Evolutionary conservation across 202 grass and related monocot genomes (phyloP).

Genomic region (Dendrocalamus latiflorus): DNA sequence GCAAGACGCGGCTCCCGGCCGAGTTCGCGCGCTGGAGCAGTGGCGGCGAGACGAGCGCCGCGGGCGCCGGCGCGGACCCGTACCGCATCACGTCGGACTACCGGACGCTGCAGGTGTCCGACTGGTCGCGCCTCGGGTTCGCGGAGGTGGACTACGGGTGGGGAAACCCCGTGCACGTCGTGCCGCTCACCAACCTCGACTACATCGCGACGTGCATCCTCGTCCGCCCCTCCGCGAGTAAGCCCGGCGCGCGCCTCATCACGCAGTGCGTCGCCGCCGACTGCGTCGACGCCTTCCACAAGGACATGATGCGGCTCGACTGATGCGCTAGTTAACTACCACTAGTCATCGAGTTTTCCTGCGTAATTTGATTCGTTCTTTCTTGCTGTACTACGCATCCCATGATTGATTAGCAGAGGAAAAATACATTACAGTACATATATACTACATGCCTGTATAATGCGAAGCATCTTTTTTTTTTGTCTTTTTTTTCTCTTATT

Average conservation of each 20-base stretch:
- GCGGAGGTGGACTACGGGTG: slow-evolving; percentile 89
- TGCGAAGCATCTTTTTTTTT: background rate
- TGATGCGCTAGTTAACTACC: background rate
- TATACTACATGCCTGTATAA: background rate
- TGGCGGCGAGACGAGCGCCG: slow-evolving; percentile 18
- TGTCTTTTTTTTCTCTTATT: too few species aligned
- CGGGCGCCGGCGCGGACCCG: slow-evolving; percentile 33
- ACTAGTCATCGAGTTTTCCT: background rate
- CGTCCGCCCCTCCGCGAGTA: slow-evolving; percentile 58
- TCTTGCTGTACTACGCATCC: background rate
- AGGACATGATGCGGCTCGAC: slow-evolving; percentile 68
- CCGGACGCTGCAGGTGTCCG: slow-evolving; percentile 76
- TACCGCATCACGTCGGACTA: slow-evolving; percentile 79
- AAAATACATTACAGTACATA: background rate
- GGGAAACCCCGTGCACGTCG: slow-evolving; percentile 77
- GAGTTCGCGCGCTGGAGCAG: slow-evolving; percentile 68
- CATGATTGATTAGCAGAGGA: background rate
- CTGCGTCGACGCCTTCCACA: slow-evolving; percentile 53
- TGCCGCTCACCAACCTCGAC: slow-evolving; percentile 85
- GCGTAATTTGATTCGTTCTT: slow-evolving; percentile 22
- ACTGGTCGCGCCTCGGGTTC: slow-evolving; percentile 87
- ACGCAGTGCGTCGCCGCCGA: slow-evolving; percentile 72
- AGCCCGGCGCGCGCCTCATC: slow-evolving; percentile 78
- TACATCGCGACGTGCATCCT: slow-evolving; percentile 94
- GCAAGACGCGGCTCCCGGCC: slow-evolving; percentile 53